Evolutionary conservation across 305 asterid species (phyloP), one percentile per base, ranked within the genome.

Genomic region (Fraxinus xanthoxyloides): DNA sequence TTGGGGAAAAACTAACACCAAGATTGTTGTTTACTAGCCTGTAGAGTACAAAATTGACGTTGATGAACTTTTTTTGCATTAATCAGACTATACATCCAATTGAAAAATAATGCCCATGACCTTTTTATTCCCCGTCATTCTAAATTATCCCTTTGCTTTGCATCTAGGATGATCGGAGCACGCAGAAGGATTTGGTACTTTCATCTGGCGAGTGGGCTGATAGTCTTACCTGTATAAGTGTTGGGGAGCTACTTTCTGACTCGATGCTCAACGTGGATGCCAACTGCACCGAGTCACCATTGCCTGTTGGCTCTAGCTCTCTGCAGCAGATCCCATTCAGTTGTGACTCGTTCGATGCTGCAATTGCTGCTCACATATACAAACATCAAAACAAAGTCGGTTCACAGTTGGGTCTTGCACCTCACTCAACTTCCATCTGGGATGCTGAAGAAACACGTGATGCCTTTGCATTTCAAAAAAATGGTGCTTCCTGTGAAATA

Each of bases 381-480:
- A 96, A 94, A 84, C 97, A 92, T 84, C 94, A 92, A 81, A 88
- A 80, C 88, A 88, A 83, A 90, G 86, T 81, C 10, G 88, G 82
- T 78, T 79, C 69, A 59, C 94, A 89, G 85, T 90, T 82, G 77
- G 88, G 82, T 38, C 85, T 82, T 79, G 79, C 82, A 59, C 85
- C 92, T 78, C 90, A 87, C 51, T 84, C 79, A 72, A 88, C 95
- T 82, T 92, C 97, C 65, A 92, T 96, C 82, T 96, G 95, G 98
- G 97, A 94, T 79, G 97, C 93, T 83, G 99, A 96, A 88, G 99
- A 94, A 88, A 93, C 99, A 15, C 86, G 99, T 74, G 99, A 96
- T 89, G 98, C 93, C 77, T 96, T 96, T 80, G 83, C 95, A 76
- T 96, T 96, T 89, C 93, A 88, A 84, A 91, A 83, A 83, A 82